Percentiles rank a stretch among this genome's conserved stretches.
phyloP scores from a whole-genome alignment of 805 yeast species.

The Metschnikowia dekortorum region DNA sequence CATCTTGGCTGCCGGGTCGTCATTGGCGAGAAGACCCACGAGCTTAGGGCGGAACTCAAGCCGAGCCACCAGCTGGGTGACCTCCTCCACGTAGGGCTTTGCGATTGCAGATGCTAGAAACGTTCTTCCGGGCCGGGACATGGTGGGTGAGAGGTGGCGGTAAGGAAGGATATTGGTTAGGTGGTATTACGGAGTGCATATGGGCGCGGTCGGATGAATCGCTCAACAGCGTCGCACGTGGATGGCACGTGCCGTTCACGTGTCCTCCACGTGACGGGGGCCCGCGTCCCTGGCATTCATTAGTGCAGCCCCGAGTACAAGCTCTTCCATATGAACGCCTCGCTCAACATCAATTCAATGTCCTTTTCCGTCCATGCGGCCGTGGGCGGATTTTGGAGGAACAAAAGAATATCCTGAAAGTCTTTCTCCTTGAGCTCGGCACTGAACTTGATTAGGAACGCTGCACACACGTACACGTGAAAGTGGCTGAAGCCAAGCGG shows the following conservation, averaged over 20 bases:
- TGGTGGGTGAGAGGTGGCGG: neutral
- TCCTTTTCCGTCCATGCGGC: constrained; percentile 81
- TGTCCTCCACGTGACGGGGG: too few relatives aligned
- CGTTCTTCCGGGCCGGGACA: constrained; percentile 59
- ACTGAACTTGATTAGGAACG: constrained; percentile 87
- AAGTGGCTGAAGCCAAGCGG: constrained; percentile 82
- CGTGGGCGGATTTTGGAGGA: constrained; percentile 88
- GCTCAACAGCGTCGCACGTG: too few relatives aligned
- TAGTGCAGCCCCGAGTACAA: constrained; percentile 46
- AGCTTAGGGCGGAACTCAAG: constrained; percentile 63
- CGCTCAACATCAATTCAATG: constrained; percentile 86
- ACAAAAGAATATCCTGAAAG: constrained; percentile 90
- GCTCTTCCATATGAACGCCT: constrained; percentile 96
- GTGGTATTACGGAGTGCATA: neutral
- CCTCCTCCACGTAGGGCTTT: constrained; percentile 72
- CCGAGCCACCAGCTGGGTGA: constrained; percentile 50
- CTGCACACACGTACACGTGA: constrained; percentile 97
- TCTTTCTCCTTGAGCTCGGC: constrained; percentile 76
- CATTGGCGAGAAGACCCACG: constrained; percentile 89
- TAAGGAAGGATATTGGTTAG: neutral
- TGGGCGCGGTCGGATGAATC: neutral
- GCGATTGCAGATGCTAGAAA: constrained; percentile 86
- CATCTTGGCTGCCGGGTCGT: constrained; percentile 92
- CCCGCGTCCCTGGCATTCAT: too few relatives aligned
- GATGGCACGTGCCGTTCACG: neutral